Conservation (phyloP, 2,329 filamentous ascomycete genomes). For the Penicillium freii region DNA sequence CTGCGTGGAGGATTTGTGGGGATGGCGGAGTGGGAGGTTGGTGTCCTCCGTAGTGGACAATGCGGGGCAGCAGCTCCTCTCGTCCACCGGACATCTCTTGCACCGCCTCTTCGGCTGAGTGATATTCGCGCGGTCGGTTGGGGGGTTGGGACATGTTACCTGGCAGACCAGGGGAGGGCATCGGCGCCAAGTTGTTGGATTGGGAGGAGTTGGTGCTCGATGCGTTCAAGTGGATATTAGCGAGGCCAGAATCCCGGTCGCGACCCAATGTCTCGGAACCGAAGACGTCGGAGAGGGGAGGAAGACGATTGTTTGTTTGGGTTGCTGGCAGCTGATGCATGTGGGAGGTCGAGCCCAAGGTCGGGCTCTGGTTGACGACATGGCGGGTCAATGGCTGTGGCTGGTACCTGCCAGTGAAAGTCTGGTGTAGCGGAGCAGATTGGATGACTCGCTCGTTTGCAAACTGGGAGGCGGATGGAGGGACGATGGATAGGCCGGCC, state of each 20-base stretch:
- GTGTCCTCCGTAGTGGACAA: slow-evolving; percentile 92
- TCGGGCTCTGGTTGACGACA: slow-evolving; percentile 76
- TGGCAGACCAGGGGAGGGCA: slow-evolving; percentile 77
- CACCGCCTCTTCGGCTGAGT: slow-evolving; percentile 93
- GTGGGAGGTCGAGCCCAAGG: slow-evolving; percentile 78
- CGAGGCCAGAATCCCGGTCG: slow-evolving; percentile 37
- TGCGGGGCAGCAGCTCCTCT: slow-evolving; percentile 84
- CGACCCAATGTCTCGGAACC: slow-evolving; percentile 66
- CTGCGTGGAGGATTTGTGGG: slow-evolving; percentile 44
- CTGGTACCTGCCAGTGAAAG: slow-evolving; percentile 87
- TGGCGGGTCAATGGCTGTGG: slow-evolving; percentile 74
- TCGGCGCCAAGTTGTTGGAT: slow-evolving; percentile 63
- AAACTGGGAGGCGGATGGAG: slow-evolving; percentile 87
- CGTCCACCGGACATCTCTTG: slow-evolving; percentile 87
- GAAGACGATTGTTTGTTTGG: slow-evolving; percentile 87
- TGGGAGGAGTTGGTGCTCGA: slow-evolving; percentile 63
- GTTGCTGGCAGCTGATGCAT: slow-evolving; percentile 86
- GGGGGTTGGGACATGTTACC: slow-evolving; percentile 51
- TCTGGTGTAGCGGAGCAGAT: slow-evolving; percentile 90
- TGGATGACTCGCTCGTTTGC: slow-evolving; percentile 94
- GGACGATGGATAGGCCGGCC: slow-evolving; percentile 88
- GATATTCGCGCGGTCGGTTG: slow-evolving; percentile 75
- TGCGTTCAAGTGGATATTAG: slow-evolving; percentile 52
- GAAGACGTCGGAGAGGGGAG: slow-evolving; percentile 93
- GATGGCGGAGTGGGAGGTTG: slow-evolving; percentile 91